Conservation (phyloP, 352 stramenopile species). For the Phytopythium mirpurense region DNA sequence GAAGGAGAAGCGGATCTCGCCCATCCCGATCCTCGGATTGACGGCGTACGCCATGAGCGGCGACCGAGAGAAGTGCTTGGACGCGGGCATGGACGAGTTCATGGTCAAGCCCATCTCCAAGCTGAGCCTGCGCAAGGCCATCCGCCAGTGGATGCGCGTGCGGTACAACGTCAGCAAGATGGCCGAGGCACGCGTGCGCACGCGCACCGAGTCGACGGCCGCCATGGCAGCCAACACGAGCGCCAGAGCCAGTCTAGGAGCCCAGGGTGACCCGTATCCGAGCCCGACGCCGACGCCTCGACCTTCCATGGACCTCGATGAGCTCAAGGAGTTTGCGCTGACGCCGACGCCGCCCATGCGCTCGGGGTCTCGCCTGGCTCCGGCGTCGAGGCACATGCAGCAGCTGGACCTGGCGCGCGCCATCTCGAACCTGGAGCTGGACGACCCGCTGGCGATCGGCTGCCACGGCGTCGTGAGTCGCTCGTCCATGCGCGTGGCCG, state of each 20-base stretch:
- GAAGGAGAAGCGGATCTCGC: conserved; percentile 48
- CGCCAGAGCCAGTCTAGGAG: too few species aligned
- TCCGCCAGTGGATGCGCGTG: conserved; percentile 79
- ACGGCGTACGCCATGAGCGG: conserved; percentile 84
- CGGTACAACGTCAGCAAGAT: conserved; percentile 35
- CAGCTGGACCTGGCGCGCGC: conserved; percentile 69
- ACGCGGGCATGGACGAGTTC: conserved; percentile 84
- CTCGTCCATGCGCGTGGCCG: conserved; percentile 32
- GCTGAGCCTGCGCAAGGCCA: conserved; percentile 45
- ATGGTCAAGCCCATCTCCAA: conserved; percentile 85
- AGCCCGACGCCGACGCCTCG: conserved; percentile 25
- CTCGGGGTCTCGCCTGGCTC: conserved; percentile 50
- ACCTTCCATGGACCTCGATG: conserved; percentile 37
- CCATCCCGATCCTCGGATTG: conserved; percentile 79
- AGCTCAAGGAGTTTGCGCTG: conserved; percentile 36
- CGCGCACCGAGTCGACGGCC: conserved; percentile 1
- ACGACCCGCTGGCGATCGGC: conserved; percentile 82
- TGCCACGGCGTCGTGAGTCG: conserved; percentile 21
- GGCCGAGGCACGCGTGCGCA: conserved; percentile 1
- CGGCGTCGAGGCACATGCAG: conserved; percentile 69
- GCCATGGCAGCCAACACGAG: neutral
- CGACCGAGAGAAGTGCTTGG: conserved; percentile 76
- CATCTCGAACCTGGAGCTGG: conserved; percentile 79
- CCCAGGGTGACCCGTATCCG: conserved; percentile 13
- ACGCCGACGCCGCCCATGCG: conserved; percentile 21